These are phyloP conservation scores for Lagenidium giganteum DNA, from an alignment of 352 stramenopile genomes.

Conservation along the genomic window DNA sequence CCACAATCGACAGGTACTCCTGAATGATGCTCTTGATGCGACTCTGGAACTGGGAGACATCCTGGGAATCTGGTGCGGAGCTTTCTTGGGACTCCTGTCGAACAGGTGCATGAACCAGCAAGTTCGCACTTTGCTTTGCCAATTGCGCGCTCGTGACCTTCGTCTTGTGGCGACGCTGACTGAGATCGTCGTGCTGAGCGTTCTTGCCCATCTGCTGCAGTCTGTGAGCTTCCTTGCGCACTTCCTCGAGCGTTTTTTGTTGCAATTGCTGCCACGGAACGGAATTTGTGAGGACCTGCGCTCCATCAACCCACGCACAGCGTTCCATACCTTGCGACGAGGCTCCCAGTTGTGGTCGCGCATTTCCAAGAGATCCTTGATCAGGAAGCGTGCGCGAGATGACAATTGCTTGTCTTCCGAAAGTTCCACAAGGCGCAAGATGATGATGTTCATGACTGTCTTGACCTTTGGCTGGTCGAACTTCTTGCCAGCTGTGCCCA, in stretches of 20 bases:
- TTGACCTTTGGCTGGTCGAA: constrained; percentile 76
- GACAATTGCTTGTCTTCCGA: constrained; percentile 65
- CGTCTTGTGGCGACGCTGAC: constrained; percentile 65
- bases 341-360: constrained; percentile 85
- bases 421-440: constrained; percentile 80
- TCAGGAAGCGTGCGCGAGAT: constrained; percentile 71
- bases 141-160: constrained; percentile 75
- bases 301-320: neutral
- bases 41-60: constrained; percentile 41
- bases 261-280: constrained; percentile 55
- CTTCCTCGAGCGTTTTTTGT: constrained; percentile 83
- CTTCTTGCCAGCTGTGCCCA: constrained; percentile 82
- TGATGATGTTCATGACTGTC: constrained; percentile 82
- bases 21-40: constrained; percentile 87
- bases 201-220: constrained; percentile 84
- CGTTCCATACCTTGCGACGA: constrained; percentile 44
- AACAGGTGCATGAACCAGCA: constrained; percentile 55
- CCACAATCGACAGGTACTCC: constrained; percentile 75
- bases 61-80: constrained; percentile 1
- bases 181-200: constrained; percentile 79
- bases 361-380: constrained; percentile 84
- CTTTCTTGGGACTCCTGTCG: constrained; percentile 5
- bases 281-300: neutral
- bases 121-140: constrained; percentile 73
- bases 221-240: constrained; percentile 76